Conservation (phyloP, 2,329 filamentous ascomycete species). For the Mollisiaceae sp. region DNA sequence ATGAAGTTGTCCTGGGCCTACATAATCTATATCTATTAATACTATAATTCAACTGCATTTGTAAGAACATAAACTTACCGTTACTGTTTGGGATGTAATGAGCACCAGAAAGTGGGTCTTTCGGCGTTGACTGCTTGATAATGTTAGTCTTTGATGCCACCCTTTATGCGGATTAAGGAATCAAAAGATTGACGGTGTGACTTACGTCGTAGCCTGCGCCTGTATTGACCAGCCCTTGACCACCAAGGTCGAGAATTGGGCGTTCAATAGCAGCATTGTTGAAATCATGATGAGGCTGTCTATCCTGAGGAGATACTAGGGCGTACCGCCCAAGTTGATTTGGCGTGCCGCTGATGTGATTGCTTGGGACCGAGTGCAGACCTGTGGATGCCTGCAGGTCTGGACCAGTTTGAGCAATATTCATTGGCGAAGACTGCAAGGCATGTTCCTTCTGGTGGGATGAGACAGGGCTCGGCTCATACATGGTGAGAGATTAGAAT, state of each 20-base stretch:
- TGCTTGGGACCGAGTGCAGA: not conserved
- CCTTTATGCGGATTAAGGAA: not conserved
- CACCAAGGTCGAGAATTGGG: not conserved
- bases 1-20: not conserved
- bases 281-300: not conserved
- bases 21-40: not conserved
- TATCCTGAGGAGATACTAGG: not conserved
- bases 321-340: not conserved
- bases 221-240: not conserved
- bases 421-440: not conserved
- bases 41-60: not conserved
- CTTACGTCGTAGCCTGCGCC: not conserved
- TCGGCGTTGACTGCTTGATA: not conserved
- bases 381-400: constrained; percentile 1
- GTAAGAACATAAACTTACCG: not conserved
- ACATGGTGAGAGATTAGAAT: constrained; percentile 2
- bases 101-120: not conserved
- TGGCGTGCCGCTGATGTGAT: constrained; percentile 2
- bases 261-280: not conserved
- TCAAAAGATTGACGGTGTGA: not conserved
- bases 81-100: not conserved
- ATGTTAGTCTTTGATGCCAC: not conserved
- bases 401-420: not conserved
- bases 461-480: constrained; percentile 2
- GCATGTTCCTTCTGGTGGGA: not conserved